Evolutionary conservation across 140 eudicot species (phyloP).

Genomic region (Eryngium alpinum): DNA sequence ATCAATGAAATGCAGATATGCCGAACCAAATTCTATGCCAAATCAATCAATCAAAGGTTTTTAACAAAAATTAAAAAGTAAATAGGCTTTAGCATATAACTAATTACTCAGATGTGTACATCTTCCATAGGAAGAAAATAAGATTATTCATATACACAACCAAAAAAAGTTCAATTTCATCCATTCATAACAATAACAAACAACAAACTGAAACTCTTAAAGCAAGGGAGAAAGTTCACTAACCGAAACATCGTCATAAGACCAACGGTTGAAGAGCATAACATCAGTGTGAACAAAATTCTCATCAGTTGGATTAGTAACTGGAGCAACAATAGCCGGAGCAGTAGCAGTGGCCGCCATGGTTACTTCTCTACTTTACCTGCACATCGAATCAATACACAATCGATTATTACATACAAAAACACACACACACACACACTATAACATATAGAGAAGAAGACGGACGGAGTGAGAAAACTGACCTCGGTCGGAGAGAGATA

Average conservation of each 20-base stretch:
- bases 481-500: too few species aligned
- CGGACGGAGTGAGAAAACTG: too few species aligned
- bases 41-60: too few species aligned
- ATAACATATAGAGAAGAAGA: too few species aligned
- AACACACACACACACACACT: too few species aligned
- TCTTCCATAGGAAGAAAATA: background rate
- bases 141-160: background rate
- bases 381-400: too few species aligned
- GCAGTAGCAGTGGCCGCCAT: conserved; percentile 17
- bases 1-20: too few species aligned
- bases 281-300: conserved; percentile 31
- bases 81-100: too few species aligned
- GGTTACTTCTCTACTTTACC: background rate
- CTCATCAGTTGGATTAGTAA: background rate
- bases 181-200: background rate
- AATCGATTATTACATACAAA: too few species aligned
- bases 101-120: too few species aligned
- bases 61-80: too few species aligned
- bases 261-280: conserved; percentile 51
- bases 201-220: background rate
- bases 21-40: too few species aligned
- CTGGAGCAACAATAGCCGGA: background rate
- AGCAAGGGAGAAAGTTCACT: background rate
- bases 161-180: background rate
- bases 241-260: conserved; percentile 52